Evolutionary conservation across 2,329 filamentous ascomycete species (phyloP).

Genomic region (Botryotinia globosa): DNA sequence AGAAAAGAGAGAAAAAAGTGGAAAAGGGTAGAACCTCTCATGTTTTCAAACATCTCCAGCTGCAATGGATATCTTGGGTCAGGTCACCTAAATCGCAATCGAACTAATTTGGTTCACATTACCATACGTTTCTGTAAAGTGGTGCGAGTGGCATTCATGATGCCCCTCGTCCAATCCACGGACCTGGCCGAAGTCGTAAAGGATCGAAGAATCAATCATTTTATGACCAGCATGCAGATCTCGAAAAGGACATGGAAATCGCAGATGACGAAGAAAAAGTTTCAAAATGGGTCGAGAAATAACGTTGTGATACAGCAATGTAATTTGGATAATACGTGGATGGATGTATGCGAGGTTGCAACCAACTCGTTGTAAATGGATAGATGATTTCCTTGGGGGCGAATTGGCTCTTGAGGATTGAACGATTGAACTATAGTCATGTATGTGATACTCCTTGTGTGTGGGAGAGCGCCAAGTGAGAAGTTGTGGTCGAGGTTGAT

Average conservation of each 20-base stretch:
- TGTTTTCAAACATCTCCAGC: background rate
- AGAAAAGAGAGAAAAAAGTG: background rate
- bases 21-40: background rate
- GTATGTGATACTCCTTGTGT: background rate
- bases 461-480: background rate
- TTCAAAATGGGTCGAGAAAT: constrained; percentile 1
- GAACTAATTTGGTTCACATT: background rate
- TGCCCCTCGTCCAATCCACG: background rate
- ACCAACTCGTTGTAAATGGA: background rate
- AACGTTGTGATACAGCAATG: background rate
- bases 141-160: background rate
- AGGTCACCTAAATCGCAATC: background rate
- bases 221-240: constrained; percentile 3
- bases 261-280: background rate
- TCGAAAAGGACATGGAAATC: background rate
- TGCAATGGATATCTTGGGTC: background rate
- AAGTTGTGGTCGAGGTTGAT: background rate
- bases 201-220: background rate
- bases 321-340: constrained; percentile 9
- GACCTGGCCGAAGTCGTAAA: background rate
- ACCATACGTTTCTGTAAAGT: background rate
- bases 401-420: background rate
- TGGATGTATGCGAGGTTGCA: background rate
- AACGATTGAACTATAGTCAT: background rate
- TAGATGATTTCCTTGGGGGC: background rate